Percentiles rank a stretch among this genome's conserved stretches.
Evolutionary conservation across 208 protist species (phyloP).

Genomic region (Perkinsela sp.): DNA sequence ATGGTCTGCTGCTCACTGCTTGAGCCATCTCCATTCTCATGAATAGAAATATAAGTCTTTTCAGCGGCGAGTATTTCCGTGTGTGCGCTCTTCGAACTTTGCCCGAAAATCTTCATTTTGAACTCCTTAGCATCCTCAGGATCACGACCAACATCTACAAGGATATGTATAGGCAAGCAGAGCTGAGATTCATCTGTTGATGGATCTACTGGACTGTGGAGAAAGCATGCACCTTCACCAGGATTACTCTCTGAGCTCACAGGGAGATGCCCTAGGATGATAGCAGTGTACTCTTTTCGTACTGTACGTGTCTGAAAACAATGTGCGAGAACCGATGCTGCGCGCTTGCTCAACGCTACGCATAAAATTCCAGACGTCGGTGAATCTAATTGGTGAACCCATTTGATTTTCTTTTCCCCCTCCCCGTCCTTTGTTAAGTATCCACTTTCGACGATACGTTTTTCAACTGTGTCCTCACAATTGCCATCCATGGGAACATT

Average conservation of each 20-base stretch:
- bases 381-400: conserved; percentile 63
- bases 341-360: conserved; percentile 40
- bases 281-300: conserved; percentile 39
- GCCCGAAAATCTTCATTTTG: conserved; percentile 2
- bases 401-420: conserved; percentile 8
- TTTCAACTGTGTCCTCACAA: conserved; percentile 6
- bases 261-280: conserved; percentile 28
- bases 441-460: conserved; percentile 2
- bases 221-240: not conserved
- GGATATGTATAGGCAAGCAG: not conserved
- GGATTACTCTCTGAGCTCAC: not conserved
- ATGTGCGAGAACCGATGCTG: conserved; percentile 27
- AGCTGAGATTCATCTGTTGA: not conserved
- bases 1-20: not conserved
- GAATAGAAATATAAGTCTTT: conserved; percentile 4
- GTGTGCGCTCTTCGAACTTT: not conserved
- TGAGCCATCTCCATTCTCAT: not conserved
- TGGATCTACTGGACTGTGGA: not conserved
- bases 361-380: conserved; percentile 58
- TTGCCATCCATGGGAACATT: conserved; percentile 43
- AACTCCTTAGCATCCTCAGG: not conserved
- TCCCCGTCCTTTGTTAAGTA: conserved; percentile 6
- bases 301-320: conserved; percentile 53
- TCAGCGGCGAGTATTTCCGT: not conserved
- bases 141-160: not conserved